Evolutionary conservation across 176 grass and related monocot genomes (phyloP), one percentile per base, ranked within the genome.

Genomic region (Bothriochloa decipiens): DNA sequence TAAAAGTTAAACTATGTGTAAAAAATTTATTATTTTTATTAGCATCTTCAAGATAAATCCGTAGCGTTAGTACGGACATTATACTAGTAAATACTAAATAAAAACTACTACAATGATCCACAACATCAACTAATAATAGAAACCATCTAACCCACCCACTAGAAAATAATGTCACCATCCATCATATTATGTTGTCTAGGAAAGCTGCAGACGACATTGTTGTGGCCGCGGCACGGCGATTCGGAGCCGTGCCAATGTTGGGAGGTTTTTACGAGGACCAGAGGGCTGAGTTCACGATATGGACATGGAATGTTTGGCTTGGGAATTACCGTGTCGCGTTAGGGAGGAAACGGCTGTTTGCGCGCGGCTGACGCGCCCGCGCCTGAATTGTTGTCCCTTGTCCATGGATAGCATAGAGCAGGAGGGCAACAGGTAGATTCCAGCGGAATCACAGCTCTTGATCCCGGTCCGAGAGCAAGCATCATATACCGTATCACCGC

Each of bases 181-280:
- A n/a, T n/a, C n/a, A n/a, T n/a, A n/a, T n/a, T n/a, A n/a, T n/a
- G n/a, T n/a, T n/a, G 68, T 55, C 36, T 58, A 45, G 57, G 16
- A 16, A 16, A 18, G 25, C 40, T 1, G 49, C 29, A 2, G 33
- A 41, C 81, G 81, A 81, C 76, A 60, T 83, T 58, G 40, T 25
- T 80, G 0, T 57, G 41, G 68, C 37, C 17, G 65, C 32, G 32
- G 40, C 39, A 79, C 22, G 41, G 68, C 68, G 49, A 1, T 9
- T 87, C 50, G 72, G 64, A 47, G 62, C 36, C 22, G 16, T 71
- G 73, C 29, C 68, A 39, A 0, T 28, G 72, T 63, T 43, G 25
- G 53, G 86, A 84, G 81, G 6, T 74, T 57, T 63, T 49, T 75
- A 1, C 81, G 32, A 83, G 39, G 68, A 39, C 14, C 8, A 6